phyloP scores from a whole-genome alignment of 192 early-diverging fungal genomes.

The Chytriomyces hyalinus region DNA sequence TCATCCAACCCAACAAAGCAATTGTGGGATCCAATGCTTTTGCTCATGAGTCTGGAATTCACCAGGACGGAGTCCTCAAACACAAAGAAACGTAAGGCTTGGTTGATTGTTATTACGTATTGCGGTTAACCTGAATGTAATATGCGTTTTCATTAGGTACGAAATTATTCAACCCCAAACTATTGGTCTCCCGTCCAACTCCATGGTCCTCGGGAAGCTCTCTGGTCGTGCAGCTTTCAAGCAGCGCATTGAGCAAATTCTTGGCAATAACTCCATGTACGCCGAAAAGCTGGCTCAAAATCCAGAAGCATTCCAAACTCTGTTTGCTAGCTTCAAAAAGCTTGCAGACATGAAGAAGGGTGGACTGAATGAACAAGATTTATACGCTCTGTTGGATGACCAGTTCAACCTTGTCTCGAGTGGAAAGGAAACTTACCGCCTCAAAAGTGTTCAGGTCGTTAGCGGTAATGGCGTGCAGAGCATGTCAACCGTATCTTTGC shows the following conservation, averaged over 20 bases:
- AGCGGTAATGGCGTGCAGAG: constrained; percentile 74
- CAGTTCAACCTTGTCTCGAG: constrained; percentile 57
- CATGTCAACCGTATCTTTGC: constrained; percentile 81
- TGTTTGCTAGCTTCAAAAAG: constrained; percentile 89
- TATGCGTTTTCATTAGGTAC: constrained; percentile 50
- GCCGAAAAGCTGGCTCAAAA: constrained; percentile 55
- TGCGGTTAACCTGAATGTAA: background rate
- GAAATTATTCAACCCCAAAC: constrained; percentile 95
- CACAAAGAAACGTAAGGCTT: constrained; percentile 73
- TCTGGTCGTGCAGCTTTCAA: constrained; percentile 94
- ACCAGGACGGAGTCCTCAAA: constrained; percentile 98
- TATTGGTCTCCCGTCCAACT: constrained; percentile 83
- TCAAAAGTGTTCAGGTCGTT: constrained; percentile 79
- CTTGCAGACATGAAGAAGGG: constrained; percentile 88
- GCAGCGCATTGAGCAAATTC: constrained; percentile 77
- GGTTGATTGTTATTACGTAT: background rate
- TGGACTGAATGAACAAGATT: constrained; percentile 83
- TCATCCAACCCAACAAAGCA: constrained; percentile 97
- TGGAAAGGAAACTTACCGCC: constrained; percentile 61
- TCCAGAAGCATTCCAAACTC: constrained; percentile 70
- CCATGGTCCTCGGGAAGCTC: constrained; percentile 93
- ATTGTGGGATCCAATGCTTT: constrained; percentile 98
- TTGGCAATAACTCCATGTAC: constrained; percentile 64
- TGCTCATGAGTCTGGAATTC: constrained; percentile 96
- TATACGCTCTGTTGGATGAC: constrained; percentile 85